phyloP scores from a whole-genome alignment of 1,284 basidiomycete genomes.

The Megacollybia platyphylla region DNA sequence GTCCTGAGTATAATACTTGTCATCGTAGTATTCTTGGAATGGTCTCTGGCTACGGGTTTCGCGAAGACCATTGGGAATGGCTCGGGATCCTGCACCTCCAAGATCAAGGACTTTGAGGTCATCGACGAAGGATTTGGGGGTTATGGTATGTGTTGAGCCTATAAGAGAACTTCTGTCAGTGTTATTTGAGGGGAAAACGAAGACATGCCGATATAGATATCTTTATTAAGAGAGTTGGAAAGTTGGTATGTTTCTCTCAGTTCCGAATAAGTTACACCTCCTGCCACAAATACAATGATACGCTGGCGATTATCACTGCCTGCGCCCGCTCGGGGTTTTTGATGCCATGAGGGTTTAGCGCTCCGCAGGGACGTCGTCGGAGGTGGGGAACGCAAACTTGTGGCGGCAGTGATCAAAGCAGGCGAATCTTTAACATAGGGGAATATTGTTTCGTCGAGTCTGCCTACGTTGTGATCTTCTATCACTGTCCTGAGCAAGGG shows the following conservation, averaged over 20 bases:
- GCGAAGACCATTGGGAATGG: conserved; percentile 63
- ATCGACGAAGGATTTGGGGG: conserved; percentile 77
- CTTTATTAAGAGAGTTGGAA: conserved; percentile 66
- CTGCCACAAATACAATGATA: conserved; percentile 87
- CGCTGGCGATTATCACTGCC: conserved; percentile 60
- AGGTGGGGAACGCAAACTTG: conserved; percentile 29
- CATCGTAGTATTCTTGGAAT: conserved; percentile 66
- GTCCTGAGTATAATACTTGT: conserved; percentile 61
- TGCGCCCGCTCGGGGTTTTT: conserved; percentile 42
- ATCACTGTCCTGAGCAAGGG: conserved; percentile 77
- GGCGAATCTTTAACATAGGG: conserved; percentile 90
- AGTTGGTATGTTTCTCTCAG: conserved; percentile 82
- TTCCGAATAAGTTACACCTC: conserved; percentile 95
- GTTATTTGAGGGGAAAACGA: background rate
- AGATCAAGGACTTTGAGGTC: conserved; percentile 78
- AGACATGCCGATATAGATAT: conserved; percentile 76
- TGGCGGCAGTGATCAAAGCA: conserved; percentile 28
- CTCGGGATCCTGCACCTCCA: conserved; percentile 62
- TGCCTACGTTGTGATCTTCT: conserved; percentile 80
- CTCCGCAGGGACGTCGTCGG: conserved; percentile 70
- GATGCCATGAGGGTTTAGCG: conserved; percentile 78
- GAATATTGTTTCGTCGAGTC: conserved; percentile 71
- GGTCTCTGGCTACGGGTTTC: conserved; percentile 35
- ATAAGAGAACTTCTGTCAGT: conserved; percentile 2
- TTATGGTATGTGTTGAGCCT: conserved; percentile 87